These are phyloP conservation scores for Fusarium robinianum DNA, from an alignment of 2,329 filamentous ascomycete genomes.

Conservation along the genomic window DNA sequence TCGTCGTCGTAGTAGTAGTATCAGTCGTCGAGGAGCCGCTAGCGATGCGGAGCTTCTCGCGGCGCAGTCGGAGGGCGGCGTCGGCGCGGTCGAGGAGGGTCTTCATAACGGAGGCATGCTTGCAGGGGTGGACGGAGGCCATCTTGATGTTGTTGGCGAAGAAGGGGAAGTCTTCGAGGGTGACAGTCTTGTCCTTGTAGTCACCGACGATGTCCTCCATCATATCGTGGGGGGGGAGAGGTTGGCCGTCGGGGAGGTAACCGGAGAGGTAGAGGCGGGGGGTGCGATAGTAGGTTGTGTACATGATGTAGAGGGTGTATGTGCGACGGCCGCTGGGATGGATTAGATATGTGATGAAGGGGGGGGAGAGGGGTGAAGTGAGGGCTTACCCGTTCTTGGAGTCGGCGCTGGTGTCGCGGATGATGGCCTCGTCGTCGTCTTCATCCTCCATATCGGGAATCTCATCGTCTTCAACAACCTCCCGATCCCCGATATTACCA, in stretches of 20 bases:
- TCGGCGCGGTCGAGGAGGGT: constrained; percentile 93
- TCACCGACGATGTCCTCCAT: constrained; percentile 97
- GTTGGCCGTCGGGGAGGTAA: constrained; percentile 78
- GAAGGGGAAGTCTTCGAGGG: constrained; percentile 95
- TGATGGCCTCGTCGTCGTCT: constrained; percentile 96
- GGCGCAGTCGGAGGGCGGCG: constrained; percentile 84
- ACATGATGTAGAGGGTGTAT: constrained; percentile 99
- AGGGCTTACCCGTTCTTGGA: constrained; percentile 51
- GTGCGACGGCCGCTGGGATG: constrained; percentile 75
- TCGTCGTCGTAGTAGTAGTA: too few relatives aligned
- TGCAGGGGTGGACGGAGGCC: constrained; percentile 95
- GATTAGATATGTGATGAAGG: constrained; percentile 1
- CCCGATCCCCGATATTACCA: constrained; percentile 79
- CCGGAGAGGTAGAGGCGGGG: constrained; percentile 94
- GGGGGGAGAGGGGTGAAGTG: not conserved
- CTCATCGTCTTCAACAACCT: constrained; percentile 73
- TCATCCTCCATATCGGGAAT: constrained; percentile 99
- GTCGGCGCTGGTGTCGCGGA: constrained; percentile 67
- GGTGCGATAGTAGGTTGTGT: constrained; percentile 94
- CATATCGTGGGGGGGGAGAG: constrained; percentile 82
- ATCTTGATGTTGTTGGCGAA: constrained; percentile 92
- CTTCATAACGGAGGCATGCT: constrained; percentile 98
- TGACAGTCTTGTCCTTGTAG: constrained; percentile 98
- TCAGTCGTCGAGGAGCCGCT: constrained; percentile 49
- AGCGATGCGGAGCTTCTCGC: constrained; percentile 73